phyloP scores from a whole-genome alignment of 306 rosid genomes.

The Gastrolobium villosum region DNA sequence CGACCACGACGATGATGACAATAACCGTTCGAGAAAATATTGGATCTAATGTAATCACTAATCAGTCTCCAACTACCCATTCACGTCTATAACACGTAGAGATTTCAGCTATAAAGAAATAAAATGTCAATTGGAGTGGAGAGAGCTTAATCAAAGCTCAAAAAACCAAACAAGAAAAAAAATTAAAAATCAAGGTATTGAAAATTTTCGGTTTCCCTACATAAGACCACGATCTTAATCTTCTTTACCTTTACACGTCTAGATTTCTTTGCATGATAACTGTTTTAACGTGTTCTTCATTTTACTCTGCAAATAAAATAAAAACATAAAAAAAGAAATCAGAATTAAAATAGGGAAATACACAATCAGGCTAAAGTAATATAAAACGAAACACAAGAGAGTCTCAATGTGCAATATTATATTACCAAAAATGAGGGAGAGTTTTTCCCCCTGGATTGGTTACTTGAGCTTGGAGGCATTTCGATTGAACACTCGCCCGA shows the following conservation, averaged over 20 bases:
- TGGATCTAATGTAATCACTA: background rate
- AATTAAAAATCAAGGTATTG: background rate
- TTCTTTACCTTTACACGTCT: slow-evolving; percentile 27
- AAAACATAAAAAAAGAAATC: background rate
- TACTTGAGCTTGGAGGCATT: slow-evolving; percentile 22
- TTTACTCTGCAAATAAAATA: slow-evolving; percentile 51
- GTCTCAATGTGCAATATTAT: background rate
- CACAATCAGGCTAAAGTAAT: background rate
- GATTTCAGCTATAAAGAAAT: background rate
- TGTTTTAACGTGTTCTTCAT: slow-evolving; percentile 51
- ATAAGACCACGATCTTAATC: slow-evolving; percentile 23
- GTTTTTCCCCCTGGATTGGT: slow-evolving; percentile 8
- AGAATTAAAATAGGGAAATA: background rate
- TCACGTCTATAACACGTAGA: background rate
- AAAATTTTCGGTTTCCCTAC: background rate
- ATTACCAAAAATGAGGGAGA: slow-evolving; percentile 49
- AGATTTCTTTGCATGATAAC: slow-evolving; percentile 58
- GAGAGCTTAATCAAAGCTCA: background rate
- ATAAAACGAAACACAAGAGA: background rate
- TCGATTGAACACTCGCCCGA: slow-evolving; percentile 22
- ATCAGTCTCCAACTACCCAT: background rate
- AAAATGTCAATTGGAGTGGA: background rate
- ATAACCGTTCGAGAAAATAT: background rate
- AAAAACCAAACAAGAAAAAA: background rate
- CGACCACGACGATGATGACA: background rate